These are phyloP conservation scores for Rhytidiadelphus loreus DNA, from an alignment of 225 moss, liverwort and hornwort species.

Conservation along the genomic window DNA sequence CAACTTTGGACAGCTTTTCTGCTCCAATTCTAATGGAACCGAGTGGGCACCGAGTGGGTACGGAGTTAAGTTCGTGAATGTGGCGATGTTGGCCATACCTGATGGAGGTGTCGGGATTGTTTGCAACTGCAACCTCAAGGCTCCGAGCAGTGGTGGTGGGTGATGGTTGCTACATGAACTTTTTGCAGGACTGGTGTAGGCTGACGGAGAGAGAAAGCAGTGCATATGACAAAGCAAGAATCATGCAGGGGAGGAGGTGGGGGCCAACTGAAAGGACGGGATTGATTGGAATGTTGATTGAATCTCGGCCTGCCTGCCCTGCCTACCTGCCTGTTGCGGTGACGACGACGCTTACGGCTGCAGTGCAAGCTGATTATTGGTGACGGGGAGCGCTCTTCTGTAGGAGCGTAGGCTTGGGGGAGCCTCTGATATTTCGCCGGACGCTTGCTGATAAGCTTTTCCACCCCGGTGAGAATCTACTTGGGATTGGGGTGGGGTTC, in stretches of 20 bases:
- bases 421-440: neutral
- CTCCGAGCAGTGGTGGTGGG: neutral
- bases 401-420: neutral
- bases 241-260: neutral
- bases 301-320: neutral
- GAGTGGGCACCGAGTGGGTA: neutral
- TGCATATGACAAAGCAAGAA: neutral
- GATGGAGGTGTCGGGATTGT: neutral
- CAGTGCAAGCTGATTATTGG: neutral
- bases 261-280: neutral
- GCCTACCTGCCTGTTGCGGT: neutral
- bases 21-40: neutral
- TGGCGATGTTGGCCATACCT: neutral
- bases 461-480: neutral
- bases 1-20: neutral
- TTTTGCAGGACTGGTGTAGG: neutral
- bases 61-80: neutral
- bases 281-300: neutral
- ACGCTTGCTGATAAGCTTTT: neutral
- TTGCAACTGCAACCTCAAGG: neutral
- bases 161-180: neutral
- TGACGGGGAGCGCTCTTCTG: neutral
- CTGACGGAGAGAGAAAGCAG: neutral
- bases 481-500: neutral
- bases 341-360: neutral